phyloP scores from a whole-genome alignment of 2,329 filamentous ascomycete species.

The Aureobasidium pullulans region DNA sequence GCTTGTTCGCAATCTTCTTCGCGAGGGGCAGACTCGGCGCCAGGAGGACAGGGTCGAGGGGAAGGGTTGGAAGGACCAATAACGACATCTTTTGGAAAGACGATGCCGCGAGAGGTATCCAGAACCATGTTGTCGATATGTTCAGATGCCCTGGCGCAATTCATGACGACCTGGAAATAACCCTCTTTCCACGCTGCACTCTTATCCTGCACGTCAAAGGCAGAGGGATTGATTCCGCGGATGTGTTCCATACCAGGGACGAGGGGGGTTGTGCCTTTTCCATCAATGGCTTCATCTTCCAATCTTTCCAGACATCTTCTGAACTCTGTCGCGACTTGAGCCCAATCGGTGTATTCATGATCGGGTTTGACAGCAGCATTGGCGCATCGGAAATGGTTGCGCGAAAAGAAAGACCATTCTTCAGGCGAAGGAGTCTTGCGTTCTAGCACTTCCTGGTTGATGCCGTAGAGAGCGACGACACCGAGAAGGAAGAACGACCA shows the following conservation, averaged over 20 bases:
- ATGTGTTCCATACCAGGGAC: slow-evolving; percentile 26
- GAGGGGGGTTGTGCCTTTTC: slow-evolving; percentile 34
- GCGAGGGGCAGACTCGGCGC: slow-evolving; percentile 54
- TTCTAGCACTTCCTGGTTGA: slow-evolving; percentile 70
- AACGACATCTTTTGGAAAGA: slow-evolving; percentile 67
- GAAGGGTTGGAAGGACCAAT: slow-evolving; percentile 77
- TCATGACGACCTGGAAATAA: slow-evolving; percentile 77
- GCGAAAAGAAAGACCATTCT: slow-evolving; percentile 69
- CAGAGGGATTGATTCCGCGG: slow-evolving; percentile 48
- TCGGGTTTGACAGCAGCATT: slow-evolving; percentile 39
- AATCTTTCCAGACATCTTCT: slow-evolving; percentile 56
- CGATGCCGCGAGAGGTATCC: slow-evolving; percentile 58
- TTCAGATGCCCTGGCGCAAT: slow-evolving; percentile 67
- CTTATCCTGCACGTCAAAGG: slow-evolving; percentile 65
- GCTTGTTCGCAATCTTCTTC: slow-evolving; percentile 69
- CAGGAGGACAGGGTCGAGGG: slow-evolving; percentile 63
- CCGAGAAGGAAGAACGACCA: slow-evolving; percentile 58
- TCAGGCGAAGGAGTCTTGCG: slow-evolving; percentile 69
- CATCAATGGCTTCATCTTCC: slow-evolving; percentile 63
- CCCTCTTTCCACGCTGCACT: slow-evolving; percentile 78
- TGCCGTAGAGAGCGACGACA: slow-evolving; percentile 54
- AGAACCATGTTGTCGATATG: slow-evolving; percentile 71
- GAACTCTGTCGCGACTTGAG: slow-evolving; percentile 54
- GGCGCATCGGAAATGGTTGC: slow-evolving; percentile 60
- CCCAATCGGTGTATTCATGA: slow-evolving; percentile 60